Evolutionary conservation across 805 yeast species (phyloP).

Genomic region (Komagataella pseudopastoris): DNA sequence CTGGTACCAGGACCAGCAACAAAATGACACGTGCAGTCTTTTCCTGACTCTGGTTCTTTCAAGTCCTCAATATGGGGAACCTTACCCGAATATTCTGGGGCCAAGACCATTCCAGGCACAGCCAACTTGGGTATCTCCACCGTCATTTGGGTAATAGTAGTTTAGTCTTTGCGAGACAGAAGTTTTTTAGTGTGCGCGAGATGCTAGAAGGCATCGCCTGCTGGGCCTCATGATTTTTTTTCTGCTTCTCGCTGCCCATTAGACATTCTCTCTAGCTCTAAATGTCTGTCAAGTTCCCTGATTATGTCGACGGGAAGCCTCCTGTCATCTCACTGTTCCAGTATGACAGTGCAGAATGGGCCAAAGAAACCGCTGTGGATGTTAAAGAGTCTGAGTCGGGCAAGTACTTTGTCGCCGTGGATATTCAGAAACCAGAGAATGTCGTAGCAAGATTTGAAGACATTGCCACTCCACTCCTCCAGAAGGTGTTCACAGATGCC

Average conservation of each 20-base stretch:
- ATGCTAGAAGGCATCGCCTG: neutral
- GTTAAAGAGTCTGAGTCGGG: conserved; percentile 9
- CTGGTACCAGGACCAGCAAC: conserved; percentile 48
- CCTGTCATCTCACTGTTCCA: conserved; percentile 30
- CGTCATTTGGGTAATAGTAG: neutral
- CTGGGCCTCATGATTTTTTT: neutral
- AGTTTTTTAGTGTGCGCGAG: neutral
- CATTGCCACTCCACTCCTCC: conserved; percentile 23
- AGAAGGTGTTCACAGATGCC: conserved; percentile 32
- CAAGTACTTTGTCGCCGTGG: conserved; percentile 26
- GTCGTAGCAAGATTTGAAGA: conserved; percentile 28
- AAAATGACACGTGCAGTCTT: conserved; percentile 23
- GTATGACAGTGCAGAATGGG: conserved; percentile 42
- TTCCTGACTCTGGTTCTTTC: conserved; percentile 16
- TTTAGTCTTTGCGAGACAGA: neutral
- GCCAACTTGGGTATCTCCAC: conserved; percentile 25
- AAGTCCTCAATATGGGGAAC: neutral
- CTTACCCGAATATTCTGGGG: conserved; percentile 26
- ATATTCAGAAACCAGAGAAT: conserved; percentile 26
- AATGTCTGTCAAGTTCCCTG: conserved; percentile 20
- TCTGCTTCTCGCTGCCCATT: neutral
- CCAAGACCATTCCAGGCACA: conserved; percentile 57
- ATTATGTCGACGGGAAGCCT: conserved; percentile 28
- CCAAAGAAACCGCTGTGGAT: conserved; percentile 35
- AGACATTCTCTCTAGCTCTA: neutral